These are phyloP conservation scores for Phycomyces blakesleeanus DNA, from an alignment of 192 early-diverging fungal genomes.

Conservation along the genomic window DNA sequence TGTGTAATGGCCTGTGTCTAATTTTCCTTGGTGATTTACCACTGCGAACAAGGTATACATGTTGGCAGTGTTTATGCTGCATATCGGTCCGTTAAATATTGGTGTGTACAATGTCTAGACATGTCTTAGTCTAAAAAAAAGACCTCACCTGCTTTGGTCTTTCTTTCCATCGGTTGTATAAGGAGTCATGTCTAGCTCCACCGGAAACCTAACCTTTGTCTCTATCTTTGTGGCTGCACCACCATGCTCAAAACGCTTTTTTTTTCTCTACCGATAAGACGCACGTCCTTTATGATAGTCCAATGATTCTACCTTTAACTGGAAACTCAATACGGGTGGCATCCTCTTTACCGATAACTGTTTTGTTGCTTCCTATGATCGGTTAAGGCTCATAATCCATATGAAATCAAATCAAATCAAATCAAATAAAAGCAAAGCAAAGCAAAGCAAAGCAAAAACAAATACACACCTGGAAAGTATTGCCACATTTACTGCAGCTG, in stretches of 20 bases:
- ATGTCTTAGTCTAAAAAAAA: conserved; percentile 5
- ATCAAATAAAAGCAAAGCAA: too few species aligned
- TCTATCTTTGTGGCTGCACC: conserved; percentile 76
- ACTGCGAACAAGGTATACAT: conserved; percentile 88
- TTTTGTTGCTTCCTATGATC: conserved; percentile 70
- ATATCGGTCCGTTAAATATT: conserved; percentile 5
- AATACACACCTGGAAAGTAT: conserved; percentile 31
- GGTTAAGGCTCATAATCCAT: background rate
- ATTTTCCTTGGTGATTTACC: conserved; percentile 83
- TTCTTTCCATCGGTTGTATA: conserved; percentile 60
- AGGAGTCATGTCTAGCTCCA: conserved; percentile 86
- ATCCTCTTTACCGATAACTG: conserved; percentile 82
- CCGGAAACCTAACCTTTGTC: conserved; percentile 79
- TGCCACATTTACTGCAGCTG: conserved; percentile 66
- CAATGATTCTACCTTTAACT: conserved; percentile 69
- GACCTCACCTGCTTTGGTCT: background rate
- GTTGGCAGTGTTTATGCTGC: conserved; percentile 43
- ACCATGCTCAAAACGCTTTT: conserved; percentile 81
- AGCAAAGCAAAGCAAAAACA: too few species aligned
- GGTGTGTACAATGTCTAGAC: too few species aligned
- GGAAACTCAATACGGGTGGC: conserved; percentile 87
- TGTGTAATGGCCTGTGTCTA: conserved; percentile 96
- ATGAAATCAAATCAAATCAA: too few species aligned
- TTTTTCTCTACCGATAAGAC: conserved; percentile 22
- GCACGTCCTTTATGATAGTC: background rate